Conservation (phyloP, 2,329 filamentous ascomycete genomes). For the Rosellinia necatrix region DNA sequence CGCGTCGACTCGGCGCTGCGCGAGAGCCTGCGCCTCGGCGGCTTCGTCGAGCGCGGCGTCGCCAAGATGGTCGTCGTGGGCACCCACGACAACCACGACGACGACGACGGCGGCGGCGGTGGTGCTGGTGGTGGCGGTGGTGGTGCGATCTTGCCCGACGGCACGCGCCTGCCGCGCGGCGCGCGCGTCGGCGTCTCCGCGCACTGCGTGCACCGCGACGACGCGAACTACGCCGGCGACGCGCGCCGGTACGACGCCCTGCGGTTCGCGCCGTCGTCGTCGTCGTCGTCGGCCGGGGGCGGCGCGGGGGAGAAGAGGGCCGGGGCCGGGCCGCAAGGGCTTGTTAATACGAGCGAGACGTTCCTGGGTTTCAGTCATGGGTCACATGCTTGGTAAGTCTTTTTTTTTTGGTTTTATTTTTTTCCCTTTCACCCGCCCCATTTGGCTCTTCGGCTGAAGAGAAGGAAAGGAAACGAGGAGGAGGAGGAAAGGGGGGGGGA, state of each 20-base stretch:
- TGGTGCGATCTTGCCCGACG: constrained; percentile 43
- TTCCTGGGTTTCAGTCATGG: constrained; percentile 46
- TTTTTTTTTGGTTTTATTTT: neutral
- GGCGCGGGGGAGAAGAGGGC: constrained; percentile 10
- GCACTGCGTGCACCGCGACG: constrained; percentile 43
- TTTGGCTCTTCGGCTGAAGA: too few relatives aligned
- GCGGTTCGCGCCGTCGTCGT: too few relatives aligned
- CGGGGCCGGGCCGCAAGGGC: constrained; percentile 27
- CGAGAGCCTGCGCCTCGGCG: constrained; percentile 48
- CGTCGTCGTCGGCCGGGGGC: too few relatives aligned
- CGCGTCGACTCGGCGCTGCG: constrained; percentile 49
- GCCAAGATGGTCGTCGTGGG: constrained; percentile 45
- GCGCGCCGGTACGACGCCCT: constrained; percentile 45
- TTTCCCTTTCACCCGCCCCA: neutral
- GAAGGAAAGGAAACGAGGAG: too few relatives aligned
- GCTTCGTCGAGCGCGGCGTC: constrained; percentile 44
- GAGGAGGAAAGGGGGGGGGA: too few relatives aligned
- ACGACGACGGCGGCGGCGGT: too few relatives aligned
- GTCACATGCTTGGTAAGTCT: constrained; percentile 43
- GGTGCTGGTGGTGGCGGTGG: too few relatives aligned
- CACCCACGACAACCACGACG: too few relatives aligned
- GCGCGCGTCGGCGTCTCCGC: constrained; percentile 44
- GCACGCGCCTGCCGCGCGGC: constrained; percentile 41
- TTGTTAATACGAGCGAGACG: constrained; percentile 41
- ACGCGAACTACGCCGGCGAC: constrained; percentile 41